A percentile compares a stretch with the other conserved stretches of the same genome.
Evolutionary conservation across 176 grass and related monocot species (phyloP).

Genomic region (Saccharum officinarum): DNA sequence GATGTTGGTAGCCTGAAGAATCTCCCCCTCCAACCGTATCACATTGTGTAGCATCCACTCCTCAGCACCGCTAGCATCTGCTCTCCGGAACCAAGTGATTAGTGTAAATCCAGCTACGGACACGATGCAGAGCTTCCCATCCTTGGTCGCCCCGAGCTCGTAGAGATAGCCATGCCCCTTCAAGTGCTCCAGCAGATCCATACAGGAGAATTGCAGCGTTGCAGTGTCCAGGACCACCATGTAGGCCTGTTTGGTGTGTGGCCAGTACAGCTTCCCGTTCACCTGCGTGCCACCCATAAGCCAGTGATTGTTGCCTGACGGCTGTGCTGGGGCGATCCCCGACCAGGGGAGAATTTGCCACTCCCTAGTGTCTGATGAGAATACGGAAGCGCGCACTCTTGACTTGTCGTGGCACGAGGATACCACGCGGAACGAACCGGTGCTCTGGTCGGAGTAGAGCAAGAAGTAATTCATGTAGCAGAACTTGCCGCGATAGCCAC

Average conservation of each 20-base stretch:
- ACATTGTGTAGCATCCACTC: constrained; percentile 12
- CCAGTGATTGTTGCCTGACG: neutral
- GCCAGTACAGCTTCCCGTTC: neutral
- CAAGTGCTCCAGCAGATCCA: too few species aligned
- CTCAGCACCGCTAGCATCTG: neutral
- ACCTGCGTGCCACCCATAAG: neutral
- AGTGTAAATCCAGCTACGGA: neutral
- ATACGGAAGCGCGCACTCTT: neutral
- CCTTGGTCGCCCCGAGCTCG: neutral
- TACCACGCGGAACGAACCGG: neutral
- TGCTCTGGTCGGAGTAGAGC: neutral
- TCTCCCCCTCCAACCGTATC: neutral
- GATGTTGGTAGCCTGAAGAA: neutral
- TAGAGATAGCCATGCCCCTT: too few species aligned
- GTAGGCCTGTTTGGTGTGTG: too few species aligned
- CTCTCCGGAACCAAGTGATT: neutral
- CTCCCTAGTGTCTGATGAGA: neutral
- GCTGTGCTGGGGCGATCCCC: neutral
- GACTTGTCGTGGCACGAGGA: neutral
- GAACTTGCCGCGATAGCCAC: neutral
- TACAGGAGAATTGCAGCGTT: too few species aligned
- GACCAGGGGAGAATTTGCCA: neutral
- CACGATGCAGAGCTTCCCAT: constrained; percentile 19
- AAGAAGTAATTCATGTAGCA: neutral
- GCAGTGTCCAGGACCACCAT: too few species aligned